These are phyloP conservation scores for Ailanthus altissimus DNA, from an alignment of 345 rosid species.

Conservation along the genomic window DNA sequence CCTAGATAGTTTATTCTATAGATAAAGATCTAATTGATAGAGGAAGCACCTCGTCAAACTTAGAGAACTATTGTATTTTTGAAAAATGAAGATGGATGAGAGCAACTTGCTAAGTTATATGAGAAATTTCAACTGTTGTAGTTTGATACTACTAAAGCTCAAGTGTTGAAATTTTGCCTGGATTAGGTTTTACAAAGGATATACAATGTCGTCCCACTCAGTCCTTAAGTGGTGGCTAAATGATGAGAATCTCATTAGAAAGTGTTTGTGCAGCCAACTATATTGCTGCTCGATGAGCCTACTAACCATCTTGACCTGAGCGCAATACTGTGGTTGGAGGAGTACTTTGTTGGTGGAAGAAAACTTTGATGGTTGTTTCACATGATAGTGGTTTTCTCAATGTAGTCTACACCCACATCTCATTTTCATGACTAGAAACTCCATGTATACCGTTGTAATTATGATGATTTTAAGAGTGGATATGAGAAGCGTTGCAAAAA, in stretches of 20 bases:
- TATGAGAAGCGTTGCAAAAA: conserved; percentile 89
- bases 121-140: conserved; percentile 37
- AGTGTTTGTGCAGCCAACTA: conserved; percentile 41
- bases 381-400: conserved; percentile 37
- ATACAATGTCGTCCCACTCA: conserved; percentile 37
- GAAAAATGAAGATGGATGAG: conserved; percentile 27
- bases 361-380: conserved; percentile 39
- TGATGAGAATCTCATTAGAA: conserved; percentile 42
- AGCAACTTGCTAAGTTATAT: conserved; percentile 38
- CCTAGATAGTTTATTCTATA: no score
- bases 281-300: conserved; percentile 41
- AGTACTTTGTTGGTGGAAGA: conserved; percentile 40
- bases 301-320: conserved; percentile 43
- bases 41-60: conserved; percentile 21
- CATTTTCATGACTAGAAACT: conserved; percentile 41
- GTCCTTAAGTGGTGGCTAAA: conserved; percentile 44
- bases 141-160: conserved; percentile 40
- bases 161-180: conserved; percentile 42
- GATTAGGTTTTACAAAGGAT: conserved; percentile 36
- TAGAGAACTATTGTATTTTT: conserved; percentile 31
- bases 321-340: conserved; percentile 41
- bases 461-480: conserved; percentile 60
- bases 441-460: conserved; percentile 35
- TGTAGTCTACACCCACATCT: conserved; percentile 35
- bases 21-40: no score